Base-by-base conservation (phyloP, 2,329 filamentous ascomycete species). In the Aspergillus japonicus region DNA sequence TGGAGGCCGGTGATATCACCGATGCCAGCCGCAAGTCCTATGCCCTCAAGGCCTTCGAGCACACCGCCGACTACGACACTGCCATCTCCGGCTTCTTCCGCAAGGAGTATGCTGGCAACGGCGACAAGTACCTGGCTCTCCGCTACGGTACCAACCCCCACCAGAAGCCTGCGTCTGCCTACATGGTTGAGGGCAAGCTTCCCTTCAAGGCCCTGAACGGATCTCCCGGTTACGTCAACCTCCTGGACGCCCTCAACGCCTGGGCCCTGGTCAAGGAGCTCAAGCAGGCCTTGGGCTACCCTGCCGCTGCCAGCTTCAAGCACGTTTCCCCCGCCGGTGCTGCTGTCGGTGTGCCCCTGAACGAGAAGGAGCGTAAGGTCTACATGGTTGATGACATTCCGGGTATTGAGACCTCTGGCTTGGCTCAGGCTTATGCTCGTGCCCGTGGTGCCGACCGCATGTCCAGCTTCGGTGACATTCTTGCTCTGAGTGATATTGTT, bases 241-340 rank as follows among this genome's bases (percentile, higher is more conserved):
- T 99, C 53, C 86, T 99, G 52, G 95, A 99, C 78, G 91, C 92
- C 54, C 85, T 99, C 69, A 99, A 99, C 78, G 92, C 92, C 68
- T 99, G 95, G 95, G 91, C 92, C 6, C 82, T 99, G 62, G 95
- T 99, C 59, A 96, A 96, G 83, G 95, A 99, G 81, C 86, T 99
- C 71, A 96, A 92, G 83, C 82, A 89, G 68, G 92, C 94, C 23
- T 87, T 98, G 23, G 89, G 89, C 68, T 88, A 89, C 76, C 91
- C 95, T 35, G 95, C 95, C 56, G 95, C 95, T 31, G 94, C 95
- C 64, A 96, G 92, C 76, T 99, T 99, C 88, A 99, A 97, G 87
- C 95, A 99, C 76, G 95, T 98, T 64, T 99, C 95, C 10, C 95
- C 95, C 21, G 95, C 95, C 48, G 95, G 95, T 72, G 95, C 94